phyloP scores from a whole-genome alignment of 2,329 filamentous ascomycete species.

The Fusarium algeriense region DNA sequence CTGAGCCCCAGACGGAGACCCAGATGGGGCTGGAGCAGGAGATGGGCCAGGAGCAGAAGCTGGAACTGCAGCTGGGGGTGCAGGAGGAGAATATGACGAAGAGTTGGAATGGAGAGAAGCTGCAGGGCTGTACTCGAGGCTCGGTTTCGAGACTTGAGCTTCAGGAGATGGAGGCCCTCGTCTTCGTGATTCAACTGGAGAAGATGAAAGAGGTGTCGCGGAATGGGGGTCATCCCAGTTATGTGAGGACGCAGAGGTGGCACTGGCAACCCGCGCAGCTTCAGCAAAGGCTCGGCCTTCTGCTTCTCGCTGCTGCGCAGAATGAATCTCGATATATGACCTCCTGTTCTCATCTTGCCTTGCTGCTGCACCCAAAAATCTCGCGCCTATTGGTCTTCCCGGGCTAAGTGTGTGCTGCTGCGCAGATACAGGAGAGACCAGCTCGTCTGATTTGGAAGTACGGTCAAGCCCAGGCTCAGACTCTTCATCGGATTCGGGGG shows the following conservation, averaged over 20 bases:
- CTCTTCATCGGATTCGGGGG: constrained; percentile 38
- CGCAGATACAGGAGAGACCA: constrained; percentile 33
- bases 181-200: constrained; percentile 44
- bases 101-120: constrained; percentile 52
- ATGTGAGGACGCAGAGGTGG: constrained; percentile 50
- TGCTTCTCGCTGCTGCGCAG: constrained; percentile 70
- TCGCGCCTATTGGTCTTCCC: constrained; percentile 50
- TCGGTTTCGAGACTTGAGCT: constrained; percentile 39
- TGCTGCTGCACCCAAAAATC: constrained; percentile 57
- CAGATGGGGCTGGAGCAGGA: constrained; percentile 7
- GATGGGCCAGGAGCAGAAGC: constrained; percentile 10
- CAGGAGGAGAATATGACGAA: constrained; percentile 48
- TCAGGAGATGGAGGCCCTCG: constrained; percentile 48
- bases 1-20: constrained; percentile 3
- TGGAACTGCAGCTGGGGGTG: constrained; percentile 24
- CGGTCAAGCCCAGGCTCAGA: constrained; percentile 24
- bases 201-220: constrained; percentile 41
- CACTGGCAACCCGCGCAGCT: constrained; percentile 55
- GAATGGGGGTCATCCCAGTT: constrained; percentile 52
- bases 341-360: constrained; percentile 65
- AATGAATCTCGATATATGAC: constrained; percentile 70
- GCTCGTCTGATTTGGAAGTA: constrained; percentile 32
- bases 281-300: constrained; percentile 71
- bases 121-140: constrained; percentile 58
- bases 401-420: constrained; percentile 48